Evolutionary conservation across 2,329 filamentous ascomycete genomes (phyloP).

Genomic region (Hymenoscyphus infarciens): DNA sequence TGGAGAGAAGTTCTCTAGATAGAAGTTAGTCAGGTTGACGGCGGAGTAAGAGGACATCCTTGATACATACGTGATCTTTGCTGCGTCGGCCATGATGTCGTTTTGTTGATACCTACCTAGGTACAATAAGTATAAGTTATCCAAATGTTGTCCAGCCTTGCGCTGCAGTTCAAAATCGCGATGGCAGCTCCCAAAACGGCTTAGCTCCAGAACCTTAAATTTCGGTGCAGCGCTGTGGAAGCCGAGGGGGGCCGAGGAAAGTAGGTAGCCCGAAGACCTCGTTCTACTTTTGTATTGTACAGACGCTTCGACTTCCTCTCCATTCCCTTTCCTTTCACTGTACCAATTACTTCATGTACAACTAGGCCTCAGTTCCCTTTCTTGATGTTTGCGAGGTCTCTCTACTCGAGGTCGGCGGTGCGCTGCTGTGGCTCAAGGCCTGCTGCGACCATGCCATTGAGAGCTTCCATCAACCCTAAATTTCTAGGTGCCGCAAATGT

Average conservation of each 20-base stretch:
- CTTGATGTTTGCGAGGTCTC: slow-evolving; percentile 56
- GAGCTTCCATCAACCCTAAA: slow-evolving; percentile 43
- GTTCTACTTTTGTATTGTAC: background rate
- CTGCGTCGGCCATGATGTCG: slow-evolving; percentile 57
- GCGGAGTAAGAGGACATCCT: no score
- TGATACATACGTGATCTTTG: slow-evolving; percentile 63
- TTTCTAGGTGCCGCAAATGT: slow-evolving; percentile 1
- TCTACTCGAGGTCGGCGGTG: slow-evolving; percentile 49
- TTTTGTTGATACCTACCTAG: slow-evolving; percentile 21
- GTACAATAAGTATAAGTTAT: slow-evolving; percentile 4
- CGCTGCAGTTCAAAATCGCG: slow-evolving; percentile 21
- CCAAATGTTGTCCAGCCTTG: slow-evolving; percentile 6
- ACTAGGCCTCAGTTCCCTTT: slow-evolving; percentile 23
- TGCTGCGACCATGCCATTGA: slow-evolving; percentile 67
- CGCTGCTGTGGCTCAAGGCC: slow-evolving; percentile 41
- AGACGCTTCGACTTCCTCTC: slow-evolving; percentile 11
- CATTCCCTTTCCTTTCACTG: slow-evolving; percentile 22
- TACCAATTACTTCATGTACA: slow-evolving; percentile 12
- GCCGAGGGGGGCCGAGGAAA: slow-evolving; percentile 18
- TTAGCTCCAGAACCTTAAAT: slow-evolving; percentile 24
- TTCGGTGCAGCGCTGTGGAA: slow-evolving; percentile 6
- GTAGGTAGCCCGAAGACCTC: slow-evolving; percentile 19
- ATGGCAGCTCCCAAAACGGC: slow-evolving; percentile 19
- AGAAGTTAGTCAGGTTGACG: slow-evolving; percentile 21
- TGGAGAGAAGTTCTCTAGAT: slow-evolving; percentile 77